phyloP scores from a whole-genome alignment of 441 rosid species.

The Bocquillonia castaneifolia region DNA sequence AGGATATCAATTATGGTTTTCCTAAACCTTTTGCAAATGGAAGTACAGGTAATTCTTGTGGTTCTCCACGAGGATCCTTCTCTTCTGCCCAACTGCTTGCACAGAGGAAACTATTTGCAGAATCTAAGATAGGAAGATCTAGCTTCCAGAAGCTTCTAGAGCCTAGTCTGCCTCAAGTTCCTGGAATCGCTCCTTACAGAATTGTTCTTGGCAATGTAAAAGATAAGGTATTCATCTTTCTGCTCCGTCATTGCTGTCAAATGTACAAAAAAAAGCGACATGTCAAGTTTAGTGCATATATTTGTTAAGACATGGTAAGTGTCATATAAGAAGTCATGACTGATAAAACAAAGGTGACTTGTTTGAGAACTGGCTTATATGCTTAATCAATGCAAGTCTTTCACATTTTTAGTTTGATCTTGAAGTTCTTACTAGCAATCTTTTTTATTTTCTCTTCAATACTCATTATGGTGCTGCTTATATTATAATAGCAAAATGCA shows the following conservation, averaged over 20 bases:
- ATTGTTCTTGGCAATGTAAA: constrained; percentile 86
- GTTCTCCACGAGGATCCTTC: constrained; percentile 48
- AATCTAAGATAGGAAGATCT: constrained; percentile 77
- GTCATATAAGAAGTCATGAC: not conserved
- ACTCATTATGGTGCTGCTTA: not conserved
- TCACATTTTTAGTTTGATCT: constrained; percentile 6
- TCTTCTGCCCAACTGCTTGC: constrained; percentile 48
- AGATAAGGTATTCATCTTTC: constrained; percentile 62
- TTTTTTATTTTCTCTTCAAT: not conserved
- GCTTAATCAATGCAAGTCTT: not conserved
- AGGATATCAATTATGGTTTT: constrained; percentile 26
- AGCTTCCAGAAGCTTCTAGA: constrained; percentile 93
- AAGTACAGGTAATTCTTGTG: constrained; percentile 38
- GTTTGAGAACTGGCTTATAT: not conserved
- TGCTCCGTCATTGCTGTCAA: constrained; percentile 15
- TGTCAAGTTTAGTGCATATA: not conserved
- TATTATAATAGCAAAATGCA: not conserved
- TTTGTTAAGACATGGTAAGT: not conserved
- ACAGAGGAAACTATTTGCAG: constrained; percentile 72
- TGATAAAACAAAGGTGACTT: not conserved
- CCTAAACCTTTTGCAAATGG: constrained; percentile 41
- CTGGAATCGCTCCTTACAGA: constrained; percentile 87
- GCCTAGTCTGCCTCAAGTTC: constrained; percentile 66
- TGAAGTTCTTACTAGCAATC: not conserved
- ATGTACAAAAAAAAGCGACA: not conserved